A percentile compares a stretch with the other conserved stretches of the same genome.
Conservation (phyloP, 2,329 filamentous ascomycete species). For the Verticillium nubilum region DNA sequence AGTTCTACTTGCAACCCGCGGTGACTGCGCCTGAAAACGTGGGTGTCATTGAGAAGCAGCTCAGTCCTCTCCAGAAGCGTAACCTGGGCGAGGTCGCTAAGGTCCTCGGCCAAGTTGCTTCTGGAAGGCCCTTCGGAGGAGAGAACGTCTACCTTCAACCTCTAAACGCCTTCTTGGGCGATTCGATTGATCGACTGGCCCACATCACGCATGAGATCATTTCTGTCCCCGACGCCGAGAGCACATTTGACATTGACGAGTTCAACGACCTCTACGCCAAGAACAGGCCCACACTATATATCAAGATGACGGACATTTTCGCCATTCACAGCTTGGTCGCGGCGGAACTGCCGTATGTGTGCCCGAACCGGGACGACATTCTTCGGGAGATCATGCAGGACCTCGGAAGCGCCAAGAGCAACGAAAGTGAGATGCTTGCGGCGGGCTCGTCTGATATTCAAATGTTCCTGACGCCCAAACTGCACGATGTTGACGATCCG, state of each 20-base stretch:
- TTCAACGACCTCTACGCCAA: conserved; percentile 97
- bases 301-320: conserved; percentile 97
- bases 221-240: conserved; percentile 78
- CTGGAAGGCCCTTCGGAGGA: conserved; percentile 84
- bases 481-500: conserved; percentile 86
- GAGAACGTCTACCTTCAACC: conserved; percentile 96
- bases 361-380: conserved; percentile 76
- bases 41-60: conserved; percentile 82
- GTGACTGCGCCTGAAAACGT: conserved; percentile 86
- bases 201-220: conserved; percentile 75
- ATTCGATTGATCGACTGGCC: conserved; percentile 75
- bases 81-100: conserved; percentile 89
- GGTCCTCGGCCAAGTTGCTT: conserved; percentile 81
- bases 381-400: conserved; percentile 90
- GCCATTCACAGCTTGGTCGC: conserved; percentile 87
- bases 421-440: conserved; percentile 86
- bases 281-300: conserved; percentile 96
- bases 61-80: conserved; percentile 87
- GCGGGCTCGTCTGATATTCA: conserved; percentile 86
- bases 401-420: conserved; percentile 91
- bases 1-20: conserved; percentile 85
- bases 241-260: conserved; percentile 95
- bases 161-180: conserved; percentile 82
- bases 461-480: conserved; percentile 82
- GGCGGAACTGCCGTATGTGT: conserved; percentile 71